Percentiles rank a stretch among this genome's conserved stretches.
These are phyloP conservation scores for Aureobasidium musti DNA, from an alignment of 2,329 filamentous ascomycete genomes.

Conservation along the genomic window DNA sequence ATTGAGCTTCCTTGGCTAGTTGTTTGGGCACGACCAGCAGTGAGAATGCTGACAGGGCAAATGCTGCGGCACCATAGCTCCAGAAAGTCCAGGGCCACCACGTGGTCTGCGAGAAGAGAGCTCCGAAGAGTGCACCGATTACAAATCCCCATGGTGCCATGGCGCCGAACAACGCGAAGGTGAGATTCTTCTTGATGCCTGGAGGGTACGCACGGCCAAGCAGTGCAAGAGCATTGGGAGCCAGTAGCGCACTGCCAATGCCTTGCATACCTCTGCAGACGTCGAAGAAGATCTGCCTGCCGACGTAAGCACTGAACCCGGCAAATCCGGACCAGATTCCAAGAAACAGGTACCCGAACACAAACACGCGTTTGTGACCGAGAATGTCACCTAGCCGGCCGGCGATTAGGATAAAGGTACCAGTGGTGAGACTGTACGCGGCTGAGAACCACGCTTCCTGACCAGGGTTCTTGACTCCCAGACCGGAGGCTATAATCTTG, in stretches of 20 bases:
- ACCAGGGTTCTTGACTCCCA: conserved; percentile 46
- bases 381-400: conserved; percentile 50
- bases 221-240: conserved; percentile 45
- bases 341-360: conserved; percentile 46
- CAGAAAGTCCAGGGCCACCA: conserved; percentile 49
- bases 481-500: conserved; percentile 50
- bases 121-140: conserved; percentile 41
- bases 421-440: conserved; percentile 48
- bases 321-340: conserved; percentile 46
- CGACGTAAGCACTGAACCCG: conserved; percentile 44
- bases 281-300: conserved; percentile 42
- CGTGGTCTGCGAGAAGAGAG: conserved; percentile 40
- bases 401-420: conserved; percentile 50
- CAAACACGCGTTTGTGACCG: conserved; percentile 48
- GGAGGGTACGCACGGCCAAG: conserved; percentile 42
- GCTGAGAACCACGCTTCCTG: conserved; percentile 50
- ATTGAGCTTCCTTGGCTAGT: conserved; percentile 32
- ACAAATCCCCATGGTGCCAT: conserved; percentile 43
- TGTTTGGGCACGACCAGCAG: conserved; percentile 46
- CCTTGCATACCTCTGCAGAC: conserved; percentile 47
- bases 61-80: conserved; percentile 46
- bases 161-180: conserved; percentile 44
- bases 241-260: conserved; percentile 43
- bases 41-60: conserved; percentile 43
- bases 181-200: conserved; percentile 45